Conservation (phyloP, 768 basidiomycete species). For the Lentinula detonsa region DNA sequence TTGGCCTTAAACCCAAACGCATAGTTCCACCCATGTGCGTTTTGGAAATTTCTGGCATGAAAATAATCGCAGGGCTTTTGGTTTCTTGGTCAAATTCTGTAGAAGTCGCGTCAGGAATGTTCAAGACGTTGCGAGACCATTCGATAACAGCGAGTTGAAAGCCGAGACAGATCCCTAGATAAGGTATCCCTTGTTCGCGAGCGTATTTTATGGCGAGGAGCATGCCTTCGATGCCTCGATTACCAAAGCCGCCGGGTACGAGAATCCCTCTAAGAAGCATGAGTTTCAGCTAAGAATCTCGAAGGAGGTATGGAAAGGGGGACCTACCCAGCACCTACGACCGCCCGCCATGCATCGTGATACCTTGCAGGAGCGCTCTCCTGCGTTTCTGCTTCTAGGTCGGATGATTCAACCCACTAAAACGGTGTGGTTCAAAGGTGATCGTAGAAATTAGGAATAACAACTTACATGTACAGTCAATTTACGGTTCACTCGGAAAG, state of each 20-base stretch:
- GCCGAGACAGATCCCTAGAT: constrained; percentile 94
- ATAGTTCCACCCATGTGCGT: constrained; percentile 99
- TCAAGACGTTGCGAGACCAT: constrained; percentile 84
- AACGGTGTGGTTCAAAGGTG: background rate
- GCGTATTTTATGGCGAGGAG: constrained; percentile 97
- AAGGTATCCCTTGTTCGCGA: constrained; percentile 90
- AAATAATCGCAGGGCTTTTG: constrained; percentile 75
- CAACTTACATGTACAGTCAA: constrained; percentile 69
- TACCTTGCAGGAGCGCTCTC: constrained; percentile 78
- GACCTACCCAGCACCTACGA: constrained; percentile 83
- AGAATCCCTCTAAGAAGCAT: constrained; percentile 72
- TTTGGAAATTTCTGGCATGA: constrained; percentile 98
- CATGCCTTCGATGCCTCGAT: constrained; percentile 95
- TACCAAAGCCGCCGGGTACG: constrained; percentile 94
- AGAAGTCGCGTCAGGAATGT: constrained; percentile 72
- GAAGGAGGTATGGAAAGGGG: background rate
- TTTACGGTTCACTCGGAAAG: constrained; percentile 85
- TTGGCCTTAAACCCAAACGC: constrained; percentile 97
- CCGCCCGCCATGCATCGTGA: constrained; percentile 91
- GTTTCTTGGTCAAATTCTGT: constrained; percentile 67
- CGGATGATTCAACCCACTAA: constrained; percentile 95
- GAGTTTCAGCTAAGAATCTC: background rate
- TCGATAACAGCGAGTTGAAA: constrained; percentile 97
- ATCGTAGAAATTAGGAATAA: background rate
- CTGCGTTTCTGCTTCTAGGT: constrained; percentile 81